Evolutionary conservation across 2,329 filamentous ascomycete species (phyloP).

Genomic region (Harringtonia lauricola): DNA sequence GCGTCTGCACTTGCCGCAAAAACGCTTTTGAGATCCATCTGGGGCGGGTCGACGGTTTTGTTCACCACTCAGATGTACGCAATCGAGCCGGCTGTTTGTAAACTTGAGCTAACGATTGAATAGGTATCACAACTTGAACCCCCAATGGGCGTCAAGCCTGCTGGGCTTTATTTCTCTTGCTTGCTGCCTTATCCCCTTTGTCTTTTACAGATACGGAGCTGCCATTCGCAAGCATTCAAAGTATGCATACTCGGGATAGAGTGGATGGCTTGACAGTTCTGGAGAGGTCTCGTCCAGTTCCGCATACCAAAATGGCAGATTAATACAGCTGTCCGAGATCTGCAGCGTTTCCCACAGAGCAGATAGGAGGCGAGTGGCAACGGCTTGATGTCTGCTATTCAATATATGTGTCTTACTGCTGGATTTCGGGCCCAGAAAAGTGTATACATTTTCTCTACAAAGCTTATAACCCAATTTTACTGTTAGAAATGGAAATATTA

Average conservation of each 20-base stretch:
- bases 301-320: too few species aligned
- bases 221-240: slow-evolving; percentile 19
- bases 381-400: too few species aligned
- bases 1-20: slow-evolving; percentile 49
- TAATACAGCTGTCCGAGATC: too few species aligned
- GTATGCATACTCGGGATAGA: slow-evolving; percentile 1
- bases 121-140: slow-evolving; percentile 2
- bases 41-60: slow-evolving; percentile 41
- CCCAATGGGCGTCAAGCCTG: slow-evolving; percentile 18
- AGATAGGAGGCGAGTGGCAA: too few species aligned
- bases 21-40: slow-evolving; percentile 42
- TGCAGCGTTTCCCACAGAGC: too few species aligned
- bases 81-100: slow-evolving; percentile 27
- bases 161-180: slow-evolving; percentile 32
- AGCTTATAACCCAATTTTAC: too few species aligned
- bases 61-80: slow-evolving; percentile 25
- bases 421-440: too few species aligned
- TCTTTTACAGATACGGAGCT: slow-evolving; percentile 34
- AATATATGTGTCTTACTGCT: too few species aligned
- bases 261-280: too few species aligned
- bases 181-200: slow-evolving; percentile 30
- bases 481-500: too few species aligned
- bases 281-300: too few species aligned
- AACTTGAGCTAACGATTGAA: slow-evolving; percentile 11
- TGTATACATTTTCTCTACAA: too few species aligned